phyloP scores from a whole-genome alignment of 140 eudicot species.

The Stevia rebaudiana region DNA sequence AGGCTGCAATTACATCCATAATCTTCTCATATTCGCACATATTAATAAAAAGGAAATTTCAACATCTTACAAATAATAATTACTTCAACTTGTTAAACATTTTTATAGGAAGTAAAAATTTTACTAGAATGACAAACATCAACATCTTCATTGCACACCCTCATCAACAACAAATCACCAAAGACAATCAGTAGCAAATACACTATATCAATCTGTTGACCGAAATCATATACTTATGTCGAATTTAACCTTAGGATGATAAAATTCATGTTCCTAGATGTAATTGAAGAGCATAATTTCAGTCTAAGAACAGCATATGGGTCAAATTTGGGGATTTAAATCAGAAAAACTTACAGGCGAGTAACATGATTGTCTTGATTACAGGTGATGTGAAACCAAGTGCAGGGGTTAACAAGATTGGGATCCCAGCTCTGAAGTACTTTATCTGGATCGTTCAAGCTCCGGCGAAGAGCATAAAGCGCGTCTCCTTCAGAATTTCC shows the following conservation, averaged over 20 bases:
- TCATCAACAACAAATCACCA: background rate
- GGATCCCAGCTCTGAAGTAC: constrained; percentile 96
- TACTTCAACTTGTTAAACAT: background rate
- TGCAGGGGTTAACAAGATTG: constrained; percentile 81
- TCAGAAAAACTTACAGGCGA: constrained; percentile 49
- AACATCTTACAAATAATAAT: background rate
- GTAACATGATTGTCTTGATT: constrained; percentile 73
- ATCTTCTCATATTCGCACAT: background rate
- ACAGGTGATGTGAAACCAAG: constrained; percentile 90
- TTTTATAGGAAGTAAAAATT: background rate
- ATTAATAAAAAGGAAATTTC: background rate
- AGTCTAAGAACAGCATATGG: background rate
- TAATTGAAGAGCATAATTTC: background rate
- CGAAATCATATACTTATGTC: background rate
- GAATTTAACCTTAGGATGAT: background rate
- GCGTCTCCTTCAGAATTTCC: constrained; percentile 85
- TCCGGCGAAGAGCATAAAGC: constrained; percentile 61
- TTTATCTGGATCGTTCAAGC: constrained; percentile 80
- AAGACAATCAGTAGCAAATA: background rate
- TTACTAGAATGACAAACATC: background rate
- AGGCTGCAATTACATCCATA: background rate
- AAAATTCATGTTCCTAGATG: background rate
- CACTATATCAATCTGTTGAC: background rate
- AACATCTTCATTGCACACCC: background rate
- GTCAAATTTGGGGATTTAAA: background rate